These are phyloP conservation scores for Allomyces arbusculus DNA, from an alignment of 192 early-diverging fungal species.

Conservation along the genomic window DNA sequence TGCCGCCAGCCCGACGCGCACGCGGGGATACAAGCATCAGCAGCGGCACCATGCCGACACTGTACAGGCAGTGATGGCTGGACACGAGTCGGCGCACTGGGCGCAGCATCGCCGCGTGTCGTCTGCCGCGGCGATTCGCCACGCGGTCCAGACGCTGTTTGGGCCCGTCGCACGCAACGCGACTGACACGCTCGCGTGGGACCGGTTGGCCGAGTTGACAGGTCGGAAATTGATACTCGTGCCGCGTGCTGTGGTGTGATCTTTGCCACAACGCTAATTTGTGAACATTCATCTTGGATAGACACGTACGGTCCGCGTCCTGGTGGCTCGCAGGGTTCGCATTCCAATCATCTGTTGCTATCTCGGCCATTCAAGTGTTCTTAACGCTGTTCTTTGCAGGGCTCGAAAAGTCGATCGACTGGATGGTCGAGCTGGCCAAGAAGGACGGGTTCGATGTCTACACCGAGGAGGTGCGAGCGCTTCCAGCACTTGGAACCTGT, in stretches of 20 bases:
- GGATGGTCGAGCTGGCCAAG: constrained; percentile 25
- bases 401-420: constrained; percentile 11
- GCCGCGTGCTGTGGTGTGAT: neutral
- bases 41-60: neutral
- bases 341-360: neutral
- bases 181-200: neutral
- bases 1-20: neutral
- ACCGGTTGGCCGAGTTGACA: neutral
- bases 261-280: neutral
- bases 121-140: neutral
- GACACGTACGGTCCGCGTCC: neutral
- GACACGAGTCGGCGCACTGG: neutral
- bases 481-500: too few species aligned
- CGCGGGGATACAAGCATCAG: neutral
- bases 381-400: neutral
- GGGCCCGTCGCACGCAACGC: neutral
- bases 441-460: constrained; percentile 20
- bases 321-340: neutral
- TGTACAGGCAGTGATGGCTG: neutral
- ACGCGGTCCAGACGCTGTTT: neutral
- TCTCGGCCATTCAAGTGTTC: neutral
- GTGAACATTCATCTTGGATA: neutral
- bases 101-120: neutral
- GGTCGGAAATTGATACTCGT: neutral
- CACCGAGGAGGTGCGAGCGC: constrained; percentile 28